Evolutionary conservation across 2,329 filamentous ascomycete species (phyloP), one percentile per base, ranked within the genome.

Genomic region (Aspergillus sp.): DNA sequence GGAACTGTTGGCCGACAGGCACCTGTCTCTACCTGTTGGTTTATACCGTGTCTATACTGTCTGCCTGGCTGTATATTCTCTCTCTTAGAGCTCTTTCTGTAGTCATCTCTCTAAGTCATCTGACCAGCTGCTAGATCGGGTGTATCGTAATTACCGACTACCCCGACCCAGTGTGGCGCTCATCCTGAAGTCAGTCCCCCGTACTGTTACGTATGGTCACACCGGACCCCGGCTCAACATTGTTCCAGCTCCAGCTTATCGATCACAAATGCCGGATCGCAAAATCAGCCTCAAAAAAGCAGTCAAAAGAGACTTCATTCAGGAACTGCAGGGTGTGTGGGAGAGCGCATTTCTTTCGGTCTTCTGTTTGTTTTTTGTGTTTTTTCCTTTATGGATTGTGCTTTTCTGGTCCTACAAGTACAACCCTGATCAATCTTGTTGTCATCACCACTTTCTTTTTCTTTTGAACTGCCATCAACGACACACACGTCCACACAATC

Each of bases 391-490:
- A 39, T 9, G 26, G 36, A 12, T 55, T 47, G 48, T 42, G 41
- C 47, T 50, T 48, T 41, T 43, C 55, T 47, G 43, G 40, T 51
- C 53, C 55, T 57, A 57, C 29, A 38, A 34, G 33, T 33, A 42
- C 39, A 30, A 10, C 28, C 38, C 42, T 45, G 30, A 41, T 48
- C 19, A 19, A 19, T 41, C 43, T 45, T 43, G 42, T 44, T 48
- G 41, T 29, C 42, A 51, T 46, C 49, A 29, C 45, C 50, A 42
- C 43, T 48, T 41, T 52, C 50, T 45, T 40, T 34, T 32, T 42
- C 27, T 32, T 30, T 10, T 27, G 19, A 19, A 19, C 39, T 36
- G 35, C 36, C 43, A 33, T 48, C 42, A 6, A 32, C 8, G 6
- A 32, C 30, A 5, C 30, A 32, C 30, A 32, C 6, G 30, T 32